Evolutionary conservation across 495 filamentous ascomycete genomes (phyloP).

Genomic region (Immersiella caudata): DNA sequence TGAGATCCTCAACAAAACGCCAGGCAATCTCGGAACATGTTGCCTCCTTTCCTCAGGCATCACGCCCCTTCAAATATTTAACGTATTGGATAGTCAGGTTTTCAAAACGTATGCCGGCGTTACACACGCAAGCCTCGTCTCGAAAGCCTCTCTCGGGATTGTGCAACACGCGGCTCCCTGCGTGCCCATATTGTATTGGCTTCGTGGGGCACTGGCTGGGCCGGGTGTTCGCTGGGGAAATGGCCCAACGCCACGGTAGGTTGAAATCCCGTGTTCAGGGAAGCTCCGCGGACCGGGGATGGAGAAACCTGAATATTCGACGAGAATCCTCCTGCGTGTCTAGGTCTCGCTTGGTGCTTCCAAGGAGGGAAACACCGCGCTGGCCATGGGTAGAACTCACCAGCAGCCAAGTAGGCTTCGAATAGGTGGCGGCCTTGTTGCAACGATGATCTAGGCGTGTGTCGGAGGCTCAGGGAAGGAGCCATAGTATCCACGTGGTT

Average conservation of each 20-base stretch:
- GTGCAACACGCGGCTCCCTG: neutral
- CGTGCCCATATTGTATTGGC: neutral
- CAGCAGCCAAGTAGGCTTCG: too few relatives aligned
- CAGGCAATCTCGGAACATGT: neutral
- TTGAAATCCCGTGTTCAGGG: neutral
- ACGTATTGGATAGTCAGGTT: neutral
- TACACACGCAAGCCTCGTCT: neutral
- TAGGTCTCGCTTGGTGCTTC: neutral
- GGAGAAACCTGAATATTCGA: neutral
- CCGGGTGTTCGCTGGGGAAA: neutral
- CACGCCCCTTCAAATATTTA: neutral
- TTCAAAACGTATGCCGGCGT: neutral
- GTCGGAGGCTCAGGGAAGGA: too few relatives aligned
- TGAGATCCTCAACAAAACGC: neutral
- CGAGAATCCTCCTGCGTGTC: neutral
- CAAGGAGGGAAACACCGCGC: neutral
- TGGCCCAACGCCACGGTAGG: neutral
- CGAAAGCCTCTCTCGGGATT: neutral
- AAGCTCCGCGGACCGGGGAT: neutral
- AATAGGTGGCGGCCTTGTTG: too few relatives aligned
- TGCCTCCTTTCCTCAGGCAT: neutral
- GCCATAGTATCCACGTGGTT: neutral
- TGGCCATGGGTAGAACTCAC: too few relatives aligned
- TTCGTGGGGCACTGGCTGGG: too few relatives aligned
- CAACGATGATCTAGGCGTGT: too few relatives aligned